Percentiles rank a stretch among this genome's conserved stretches.
These are phyloP conservation scores for Colletotrichum sp. DNA, from an alignment of 2,329 filamentous ascomycete species.

Conservation along the genomic window DNA sequence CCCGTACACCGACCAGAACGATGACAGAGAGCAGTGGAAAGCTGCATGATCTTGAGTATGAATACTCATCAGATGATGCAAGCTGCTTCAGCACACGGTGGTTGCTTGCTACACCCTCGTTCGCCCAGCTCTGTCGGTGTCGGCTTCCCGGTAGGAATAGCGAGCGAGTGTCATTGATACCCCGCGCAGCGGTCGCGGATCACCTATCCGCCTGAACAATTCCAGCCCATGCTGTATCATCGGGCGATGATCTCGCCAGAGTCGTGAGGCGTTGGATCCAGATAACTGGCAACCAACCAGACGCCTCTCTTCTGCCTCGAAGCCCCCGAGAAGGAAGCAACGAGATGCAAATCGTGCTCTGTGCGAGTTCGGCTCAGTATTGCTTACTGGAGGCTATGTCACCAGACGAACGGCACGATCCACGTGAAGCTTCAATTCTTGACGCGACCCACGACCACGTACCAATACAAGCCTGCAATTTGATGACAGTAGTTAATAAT, in stretches of 20 bases:
- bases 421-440: neutral
- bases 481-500: neutral
- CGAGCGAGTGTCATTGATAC: neutral
- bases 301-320: neutral
- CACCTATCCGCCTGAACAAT: neutral
- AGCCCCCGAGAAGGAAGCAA: neutral
- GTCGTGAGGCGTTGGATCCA: neutral
- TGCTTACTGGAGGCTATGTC: neutral
- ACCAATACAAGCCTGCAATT: neutral
- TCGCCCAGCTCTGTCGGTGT: neutral
- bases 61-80: constrained; percentile 3
- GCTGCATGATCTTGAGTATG: constrained; percentile 5
- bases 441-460: neutral
- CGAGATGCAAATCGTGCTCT: neutral
- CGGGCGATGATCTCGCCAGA: neutral
- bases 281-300: neutral
- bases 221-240: neutral
- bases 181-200: neutral
- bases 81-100: neutral
- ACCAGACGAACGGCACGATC: neutral
- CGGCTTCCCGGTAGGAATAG: neutral
- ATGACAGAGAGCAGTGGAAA: constrained; percentile 6
- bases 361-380: neutral
- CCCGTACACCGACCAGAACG: constrained; percentile 6
- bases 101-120: neutral